Evolutionary conservation across 306 rosid species (phyloP), one percentile per base, ranked within the genome.

Genomic region (Pyrus bretschneideri): DNA sequence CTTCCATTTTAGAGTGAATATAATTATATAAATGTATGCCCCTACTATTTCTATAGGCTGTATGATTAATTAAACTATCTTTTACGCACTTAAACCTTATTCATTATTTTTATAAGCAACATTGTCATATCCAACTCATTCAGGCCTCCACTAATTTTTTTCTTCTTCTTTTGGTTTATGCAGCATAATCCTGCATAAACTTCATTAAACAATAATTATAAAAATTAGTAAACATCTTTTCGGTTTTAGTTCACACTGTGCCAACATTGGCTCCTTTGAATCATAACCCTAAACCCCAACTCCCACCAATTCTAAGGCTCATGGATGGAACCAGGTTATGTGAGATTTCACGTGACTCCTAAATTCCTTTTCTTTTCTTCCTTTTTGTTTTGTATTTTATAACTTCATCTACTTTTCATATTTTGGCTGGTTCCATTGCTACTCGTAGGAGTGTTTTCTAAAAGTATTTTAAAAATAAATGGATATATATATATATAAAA

Each of bases 291-390:
- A 6, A 49, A 49, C 55, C 55, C 21, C 21, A 15, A 15, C 19
- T 14, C 21, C 55, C 9, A 49, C 21, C 21, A 49, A 49, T 49
- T 22, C 6, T 51, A 67, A 62, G 63, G 61, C 11, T 27, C 33
- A 12, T 42, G 35, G 62, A 54, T 21, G 75, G 80, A 76, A 69
- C 63, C 19, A 62, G 60, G 58, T 22, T 58, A 64, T 55, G 73
- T 65, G 74, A 63, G 42, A 31, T 70, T 71, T 75, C 45, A 31
- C n/a, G 81, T 58, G 74, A 73, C 40, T 58, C 81, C 76, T 62
- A 49, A 11, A 15, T 27, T 27, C 19, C 2, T 42, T 29, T 71
- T 27, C 10, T 19, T 67, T 33, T 35, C 9, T 27, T 27, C 19
- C 2, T 54, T 29, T 71, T 29, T 5, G 40, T 19, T 68, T 58